Percentiles rank a stretch among this genome's conserved stretches.
Conservation (phyloP, 2,329 filamentous ascomycete genomes). For the Huntiella moniliformis region DNA sequence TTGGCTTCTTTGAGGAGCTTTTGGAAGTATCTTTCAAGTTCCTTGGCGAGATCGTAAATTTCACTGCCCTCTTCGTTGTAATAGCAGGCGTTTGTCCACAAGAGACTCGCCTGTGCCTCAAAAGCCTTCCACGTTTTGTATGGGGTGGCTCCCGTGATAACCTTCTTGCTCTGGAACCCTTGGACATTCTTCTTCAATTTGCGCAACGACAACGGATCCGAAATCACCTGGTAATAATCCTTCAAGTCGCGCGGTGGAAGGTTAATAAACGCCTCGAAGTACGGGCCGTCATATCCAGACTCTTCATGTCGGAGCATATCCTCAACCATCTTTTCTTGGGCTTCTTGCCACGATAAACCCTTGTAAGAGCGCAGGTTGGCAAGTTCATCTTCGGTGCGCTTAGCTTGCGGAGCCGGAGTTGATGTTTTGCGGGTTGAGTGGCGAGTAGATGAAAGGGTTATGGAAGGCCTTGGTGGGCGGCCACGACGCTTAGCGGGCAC, state of each 20-base stretch:
- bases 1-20: constrained; percentile 53
- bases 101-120: constrained; percentile 57
- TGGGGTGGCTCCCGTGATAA: constrained; percentile 42
- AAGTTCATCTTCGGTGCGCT: constrained; percentile 18
- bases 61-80: constrained; percentile 89
- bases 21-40: constrained; percentile 59
- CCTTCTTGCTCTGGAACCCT: constrained; percentile 50
- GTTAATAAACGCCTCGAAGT: constrained; percentile 57
- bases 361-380: constrained; percentile 38
- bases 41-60: constrained; percentile 56
- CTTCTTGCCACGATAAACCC: constrained; percentile 61
- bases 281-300: constrained; percentile 47
- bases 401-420: constrained; percentile 5
- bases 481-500: constrained; percentile 7
- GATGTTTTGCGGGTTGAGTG: constrained; percentile 7
- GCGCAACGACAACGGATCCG: constrained; percentile 60
- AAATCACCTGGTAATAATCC: constrained; percentile 76
- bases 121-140: constrained; percentile 72
- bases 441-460: constrained; percentile 2
- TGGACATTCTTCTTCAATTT: constrained; percentile 60
- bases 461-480: constrained; percentile 7
- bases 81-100: constrained; percentile 75
- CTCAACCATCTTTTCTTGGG: constrained; percentile 68
- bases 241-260: constrained; percentile 56
- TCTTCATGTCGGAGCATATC: constrained; percentile 54